Base-by-base conservation (phyloP, 148 eudicot genomes). In the Tetragonia tetragonoides region DNA sequence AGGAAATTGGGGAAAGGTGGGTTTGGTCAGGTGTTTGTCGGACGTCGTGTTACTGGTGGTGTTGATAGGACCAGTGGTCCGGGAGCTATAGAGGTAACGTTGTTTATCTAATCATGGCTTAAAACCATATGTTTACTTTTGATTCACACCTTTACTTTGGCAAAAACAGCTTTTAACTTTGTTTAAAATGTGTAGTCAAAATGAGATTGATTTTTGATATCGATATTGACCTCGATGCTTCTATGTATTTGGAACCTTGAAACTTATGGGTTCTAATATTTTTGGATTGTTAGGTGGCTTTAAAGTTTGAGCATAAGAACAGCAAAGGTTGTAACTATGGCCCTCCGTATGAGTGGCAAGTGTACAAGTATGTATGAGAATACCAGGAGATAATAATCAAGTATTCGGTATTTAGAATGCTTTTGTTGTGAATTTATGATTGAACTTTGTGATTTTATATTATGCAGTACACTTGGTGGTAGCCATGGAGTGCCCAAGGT, bases 261-360 rank as follows among this genome's bases (percentile, higher is more conserved):
- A 8, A 78, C 46, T 10, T 37, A 41, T 21, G n/a, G 14, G 2
- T 10, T 17, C 24, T 49, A 40, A 56, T 34, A n/a, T 0, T 61
- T 4, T 60, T 3, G 70, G 65, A 61, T 34, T 80, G 5, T 68
- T 77, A 93, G 97, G 97, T 93, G 68, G 97, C 97, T 73, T 81
- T 93, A 83, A 93, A 93, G 83, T 93, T 93, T 79, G 97, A 93
- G 86, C 97, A 93, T 64, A 87, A 79, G 81, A 93, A 87, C 81
- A 91, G 97, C 88, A 93, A 93, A 91, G 97, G 97, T 63, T 93
- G 97, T 64, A 93, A 87, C 64, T 89, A 91, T 85, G 93, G 97
- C 47, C 97, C 97, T 80, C 97, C 97, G 6, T 86, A 91, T 69
- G 97, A 93, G 89, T 93, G 97, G 97, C 97, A 91, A 84, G 97